Conservation (phyloP, 1,284 basidiomycete species). For the Grifola frondosa region DNA sequence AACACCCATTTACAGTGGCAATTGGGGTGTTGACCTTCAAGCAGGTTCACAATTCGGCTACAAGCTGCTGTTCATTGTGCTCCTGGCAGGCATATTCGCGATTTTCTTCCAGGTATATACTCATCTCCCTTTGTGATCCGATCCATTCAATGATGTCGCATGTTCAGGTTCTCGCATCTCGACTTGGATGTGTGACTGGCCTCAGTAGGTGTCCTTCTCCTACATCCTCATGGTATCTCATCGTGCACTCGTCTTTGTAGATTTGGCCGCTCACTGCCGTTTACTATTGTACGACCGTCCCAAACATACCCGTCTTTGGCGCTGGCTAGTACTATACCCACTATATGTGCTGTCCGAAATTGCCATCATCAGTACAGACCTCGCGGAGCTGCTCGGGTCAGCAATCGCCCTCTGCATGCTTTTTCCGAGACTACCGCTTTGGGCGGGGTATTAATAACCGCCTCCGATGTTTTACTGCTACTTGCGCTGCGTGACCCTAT, state of each 20-base stretch:
- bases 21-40: conserved; percentile 76
- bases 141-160: conserved; percentile 7
- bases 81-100: conserved; percentile 83
- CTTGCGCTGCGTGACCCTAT: conserved; percentile 63
- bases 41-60: conserved; percentile 81
- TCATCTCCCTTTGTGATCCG: background rate
- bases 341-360: conserved; percentile 71
- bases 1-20: conserved; percentile 45
- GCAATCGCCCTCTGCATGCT: conserved; percentile 81
- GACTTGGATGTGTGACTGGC: conserved; percentile 70
- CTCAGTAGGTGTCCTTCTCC: conserved; percentile 43
- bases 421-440: conserved; percentile 78
- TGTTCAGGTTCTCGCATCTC: conserved; percentile 54
- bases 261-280: conserved; percentile 74
- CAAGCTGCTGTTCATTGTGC: conserved; percentile 82
- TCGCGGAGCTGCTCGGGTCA: conserved; percentile 77
- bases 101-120: conserved; percentile 71
- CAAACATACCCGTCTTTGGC: conserved; percentile 56
- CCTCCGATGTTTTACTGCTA: conserved; percentile 80
- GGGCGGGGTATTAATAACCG: conserved; percentile 82
- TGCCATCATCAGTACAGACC: conserved; percentile 81
- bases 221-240: conserved; percentile 1
- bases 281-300: conserved; percentile 68
- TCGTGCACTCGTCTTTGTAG: conserved; percentile 33
- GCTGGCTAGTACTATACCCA: conserved; percentile 71